phyloP scores from a whole-genome alignment of 1,139 yeast genomes.

The Pichia sp. region DNA sequence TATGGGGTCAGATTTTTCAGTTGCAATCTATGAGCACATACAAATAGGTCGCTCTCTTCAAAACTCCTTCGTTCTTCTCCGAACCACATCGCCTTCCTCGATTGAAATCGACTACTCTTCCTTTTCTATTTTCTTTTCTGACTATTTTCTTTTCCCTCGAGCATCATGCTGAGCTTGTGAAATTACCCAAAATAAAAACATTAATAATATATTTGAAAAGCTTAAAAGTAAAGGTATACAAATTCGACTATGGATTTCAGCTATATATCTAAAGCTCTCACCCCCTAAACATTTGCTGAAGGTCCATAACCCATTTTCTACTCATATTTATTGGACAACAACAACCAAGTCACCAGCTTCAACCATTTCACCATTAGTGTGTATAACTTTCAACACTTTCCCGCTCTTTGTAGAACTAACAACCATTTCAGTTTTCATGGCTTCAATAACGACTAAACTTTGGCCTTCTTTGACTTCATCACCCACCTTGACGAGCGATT shows the following conservation, averaged over 20 bases:
- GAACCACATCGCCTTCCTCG: no score
- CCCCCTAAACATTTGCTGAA: conserved; percentile 9
- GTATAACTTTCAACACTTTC: conserved; percentile 71
- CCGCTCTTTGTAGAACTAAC: conserved; percentile 72
- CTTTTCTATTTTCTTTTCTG: no score
- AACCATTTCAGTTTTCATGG: conserved; percentile 97
- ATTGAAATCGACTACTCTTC: no score
- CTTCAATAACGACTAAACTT: conserved; percentile 85
- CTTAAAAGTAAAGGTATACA: background rate
- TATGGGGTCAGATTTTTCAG: no score
- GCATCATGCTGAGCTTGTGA: no score
- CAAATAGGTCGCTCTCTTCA: no score
- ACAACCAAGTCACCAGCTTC: conserved; percentile 94
- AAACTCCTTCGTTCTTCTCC: no score
- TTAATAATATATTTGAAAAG: background rate
- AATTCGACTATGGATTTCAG: background rate
- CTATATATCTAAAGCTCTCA: conserved; percentile 13
- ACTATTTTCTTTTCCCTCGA: background rate
- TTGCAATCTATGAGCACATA: no score
- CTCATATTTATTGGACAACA: conserved; percentile 43
- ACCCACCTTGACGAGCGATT: conserved; percentile 78
- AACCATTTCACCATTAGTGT: conserved; percentile 88
- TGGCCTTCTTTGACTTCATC: conserved; percentile 70
- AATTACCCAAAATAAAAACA: no score
- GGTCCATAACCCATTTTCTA: no score